Base-by-base conservation (phyloP, 352 stramenopile genomes). In the Pythium biforme region DNA sequence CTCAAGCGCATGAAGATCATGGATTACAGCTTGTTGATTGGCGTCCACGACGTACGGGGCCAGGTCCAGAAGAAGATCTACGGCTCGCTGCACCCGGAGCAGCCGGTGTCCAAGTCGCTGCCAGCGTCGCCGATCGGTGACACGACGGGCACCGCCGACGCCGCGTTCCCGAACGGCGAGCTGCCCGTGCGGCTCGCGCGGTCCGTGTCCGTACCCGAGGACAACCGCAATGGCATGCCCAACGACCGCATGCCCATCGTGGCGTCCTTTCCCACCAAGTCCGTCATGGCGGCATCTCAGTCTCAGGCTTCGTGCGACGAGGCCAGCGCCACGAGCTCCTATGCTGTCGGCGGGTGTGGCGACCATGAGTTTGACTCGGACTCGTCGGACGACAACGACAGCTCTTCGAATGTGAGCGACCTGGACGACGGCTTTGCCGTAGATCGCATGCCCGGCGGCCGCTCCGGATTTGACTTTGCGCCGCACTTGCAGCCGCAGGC, bases 1-100 rank as follows among this genome's bases (percentile, higher is more conserved):
- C 79, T 98, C 17, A 86, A 93, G 64, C 64, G 77, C 29, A 94
- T 97, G 85, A 95, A 97, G 63, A 98, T 98, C 64, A 98, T 98
- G 90, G 93, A 98, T 72, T 98, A 98, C 65, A 96, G 83, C 54
- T 62, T 98, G 26, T 80, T 98, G 10, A 84, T 98, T 27, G 93
- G 92, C 48, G 82, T 98, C n/a, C 88, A 97, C 68, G 86, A 97
- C 68, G 77, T 82, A 15, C 68, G 70, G 17, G 75, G 75, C 45
- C 73, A 80, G 45, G 73, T 89, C 39, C 79, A 83, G n/a, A 70
- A 73, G 40, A 74, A 72, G 29, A 67, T 88, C 23, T 87, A 78
- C 47, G 77, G 73, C 17, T 65, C 66, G 26, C 50, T 67, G 22
- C 66, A 68, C 12, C 65, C 55, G 25, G 37, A 29, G 20, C 49